A percentile compares a stretch with the other conserved stretches of the same genome.
These are phyloP conservation scores for Magnolia officinalis DNA, from an alignment of 164 flowering plant species.

Conservation along the genomic window DNA sequence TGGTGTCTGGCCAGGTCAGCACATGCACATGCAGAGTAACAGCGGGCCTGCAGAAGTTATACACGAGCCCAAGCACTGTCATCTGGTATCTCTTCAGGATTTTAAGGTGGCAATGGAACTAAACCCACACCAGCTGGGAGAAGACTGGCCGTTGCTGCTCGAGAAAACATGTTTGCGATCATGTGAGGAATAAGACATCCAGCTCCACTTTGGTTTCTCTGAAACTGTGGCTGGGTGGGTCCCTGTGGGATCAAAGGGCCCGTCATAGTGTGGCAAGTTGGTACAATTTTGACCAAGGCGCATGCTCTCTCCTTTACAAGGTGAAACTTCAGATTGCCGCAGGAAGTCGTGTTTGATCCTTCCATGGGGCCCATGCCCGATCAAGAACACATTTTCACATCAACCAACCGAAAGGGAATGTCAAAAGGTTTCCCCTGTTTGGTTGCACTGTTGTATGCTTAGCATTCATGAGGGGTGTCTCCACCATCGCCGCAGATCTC, in stretches of 20 bases:
- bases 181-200: slow-evolving; percentile 47
- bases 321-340: slow-evolving; percentile 31
- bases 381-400: slow-evolving; percentile 25
- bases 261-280: slow-evolving; percentile 17
- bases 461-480: slow-evolving; percentile 37
- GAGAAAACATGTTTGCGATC: slow-evolving; percentile 70
- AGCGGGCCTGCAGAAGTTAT: slow-evolving; percentile 33
- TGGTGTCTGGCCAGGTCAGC: slow-evolving; percentile 70
- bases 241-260: slow-evolving; percentile 32
- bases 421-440: slow-evolving; percentile 29
- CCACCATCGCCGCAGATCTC: slow-evolving; percentile 35
- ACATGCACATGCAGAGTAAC: slow-evolving; percentile 47
- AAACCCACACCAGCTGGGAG: slow-evolving; percentile 89
- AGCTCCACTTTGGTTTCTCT: slow-evolving; percentile 13
- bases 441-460: slow-evolving; percentile 73
- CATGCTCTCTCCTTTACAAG: slow-evolving; percentile 23
- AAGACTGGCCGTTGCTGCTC: slow-evolving; percentile 87
- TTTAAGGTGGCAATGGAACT: slow-evolving; percentile 95
- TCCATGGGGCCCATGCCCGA: slow-evolving; percentile 20
- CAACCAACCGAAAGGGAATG: slow-evolving; percentile 35
- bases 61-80: slow-evolving; percentile 35
- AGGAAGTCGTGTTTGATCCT: slow-evolving; percentile 21
- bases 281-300: slow-evolving; percentile 13
- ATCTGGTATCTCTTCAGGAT: slow-evolving; percentile 66
- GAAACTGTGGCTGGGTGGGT: slow-evolving; percentile 23